Conservation (phyloP, 257 asterid species). For the Marsdenia floribunda region DNA sequence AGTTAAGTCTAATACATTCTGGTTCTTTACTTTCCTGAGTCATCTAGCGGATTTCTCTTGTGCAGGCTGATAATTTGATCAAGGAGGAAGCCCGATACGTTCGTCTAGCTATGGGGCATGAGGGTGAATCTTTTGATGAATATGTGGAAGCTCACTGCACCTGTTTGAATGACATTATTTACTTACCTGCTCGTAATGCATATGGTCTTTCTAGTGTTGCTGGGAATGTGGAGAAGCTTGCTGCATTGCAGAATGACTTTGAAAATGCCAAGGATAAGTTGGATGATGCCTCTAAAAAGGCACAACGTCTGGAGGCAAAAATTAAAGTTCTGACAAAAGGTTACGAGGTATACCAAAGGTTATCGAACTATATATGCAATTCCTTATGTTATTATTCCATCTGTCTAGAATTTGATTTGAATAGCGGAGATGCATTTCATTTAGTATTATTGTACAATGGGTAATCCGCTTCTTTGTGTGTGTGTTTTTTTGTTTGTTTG, state of each 20-base stretch:
- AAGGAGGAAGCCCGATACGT: constrained; percentile 54
- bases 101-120: constrained; percentile 82
- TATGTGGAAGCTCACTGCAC: constrained; percentile 79
- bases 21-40: neutral
- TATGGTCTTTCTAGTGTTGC: constrained; percentile 93
- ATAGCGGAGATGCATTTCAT: neutral
- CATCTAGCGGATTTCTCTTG: neutral
- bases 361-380: neutral
- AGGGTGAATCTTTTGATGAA: constrained; percentile 65
- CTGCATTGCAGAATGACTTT: constrained; percentile 77
- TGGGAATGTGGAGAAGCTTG: constrained; percentile 71
- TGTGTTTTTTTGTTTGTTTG: neutral
- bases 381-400: neutral
- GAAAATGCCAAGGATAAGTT: constrained; percentile 77
- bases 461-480: too few relatives aligned
- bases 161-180: constrained; percentile 76
- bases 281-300: constrained; percentile 92
- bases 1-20: neutral
- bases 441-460: neutral
- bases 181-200: constrained; percentile 73
- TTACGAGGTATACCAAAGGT: constrained; percentile 55
- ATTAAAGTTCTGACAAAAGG: constrained; percentile 87
- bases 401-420: neutral
- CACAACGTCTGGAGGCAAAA: constrained; percentile 76
- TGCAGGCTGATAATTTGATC: constrained; percentile 75